Percentiles rank a stretch among this genome's conserved stretches.
These are phyloP conservation scores for Starmerella ratchasimensis DNA, from an alignment of 805 yeast genomes.

Conservation along the genomic window DNA sequence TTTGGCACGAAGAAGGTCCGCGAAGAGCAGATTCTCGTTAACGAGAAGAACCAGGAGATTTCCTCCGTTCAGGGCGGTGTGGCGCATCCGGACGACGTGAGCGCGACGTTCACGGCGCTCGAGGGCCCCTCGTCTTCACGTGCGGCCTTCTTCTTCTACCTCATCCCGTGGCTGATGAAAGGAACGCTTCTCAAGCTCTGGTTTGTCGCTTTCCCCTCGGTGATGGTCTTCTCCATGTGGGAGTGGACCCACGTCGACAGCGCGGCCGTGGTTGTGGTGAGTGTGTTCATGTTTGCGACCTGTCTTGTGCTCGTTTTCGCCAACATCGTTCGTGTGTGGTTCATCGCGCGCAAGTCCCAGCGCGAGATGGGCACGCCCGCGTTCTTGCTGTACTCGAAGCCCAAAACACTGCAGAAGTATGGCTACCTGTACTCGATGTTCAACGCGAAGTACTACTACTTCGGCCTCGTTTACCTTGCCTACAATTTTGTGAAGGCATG, in stretches of 20 bases:
- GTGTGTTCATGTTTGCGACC: slow-evolving; percentile 54
- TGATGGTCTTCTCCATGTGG: slow-evolving; percentile 69
- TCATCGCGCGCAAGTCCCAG: slow-evolving; percentile 51
- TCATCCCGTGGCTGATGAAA: slow-evolving; percentile 61
- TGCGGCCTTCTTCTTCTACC: slow-evolving; percentile 30
- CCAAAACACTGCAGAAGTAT: slow-evolving; percentile 55
- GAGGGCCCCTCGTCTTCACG: slow-evolving; percentile 7
- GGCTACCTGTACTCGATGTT: slow-evolving; percentile 88
- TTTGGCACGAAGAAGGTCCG: slow-evolving; percentile 22
- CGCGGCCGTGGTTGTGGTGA: slow-evolving; percentile 74
- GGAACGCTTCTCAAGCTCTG: slow-evolving; percentile 70
- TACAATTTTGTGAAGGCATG: slow-evolving; percentile 55
- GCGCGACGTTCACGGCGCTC: slow-evolving; percentile 4
- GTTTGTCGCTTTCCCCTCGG: slow-evolving; percentile 73
- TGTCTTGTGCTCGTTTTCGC: slow-evolving; percentile 48
- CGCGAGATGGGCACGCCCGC: slow-evolving; percentile 64
- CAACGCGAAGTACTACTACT: slow-evolving; percentile 69
- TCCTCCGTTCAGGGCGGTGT: background rate
- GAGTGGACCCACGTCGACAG: slow-evolving; percentile 74
- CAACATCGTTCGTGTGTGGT: slow-evolving; percentile 50
- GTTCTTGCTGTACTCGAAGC: slow-evolving; percentile 71
- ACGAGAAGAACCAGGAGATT: slow-evolving; percentile 5
- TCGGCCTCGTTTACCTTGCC: slow-evolving; percentile 49
- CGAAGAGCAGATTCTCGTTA: slow-evolving; percentile 28
- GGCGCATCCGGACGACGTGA: slow-evolving; percentile 1